Base-by-base conservation (phyloP, 768 basidiomycete genomes). In the Leccinum variicolor region DNA sequence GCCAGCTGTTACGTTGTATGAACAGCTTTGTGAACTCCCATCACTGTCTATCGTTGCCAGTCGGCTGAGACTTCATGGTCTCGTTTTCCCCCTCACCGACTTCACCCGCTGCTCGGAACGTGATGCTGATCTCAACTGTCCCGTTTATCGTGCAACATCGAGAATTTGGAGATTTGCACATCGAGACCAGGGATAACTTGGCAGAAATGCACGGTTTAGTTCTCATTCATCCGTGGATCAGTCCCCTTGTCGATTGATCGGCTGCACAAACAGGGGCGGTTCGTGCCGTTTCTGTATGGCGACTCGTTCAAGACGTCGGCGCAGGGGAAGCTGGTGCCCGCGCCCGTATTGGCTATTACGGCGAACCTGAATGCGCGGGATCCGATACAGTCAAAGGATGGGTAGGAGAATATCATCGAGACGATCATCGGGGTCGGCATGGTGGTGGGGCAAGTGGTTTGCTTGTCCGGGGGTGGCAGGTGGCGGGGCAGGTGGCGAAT, bases 401-500 rank as follows among this genome's bases (percentile, higher is more conserved):
- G 65, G 2, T 90, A 89, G 89, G 83, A 85, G 59, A 67, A 78
- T 31, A 74, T 89, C 43, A 73, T 89, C 13, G 76, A 81, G 39
- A 75, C 77, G 4, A 77, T 81, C 60, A 64, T 6, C 63, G 72
- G 8, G 62, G 67, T 1, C 52, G 57, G 43, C 63, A 62, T 23
- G 46, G 55, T 9, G 66, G 61, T 9, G 66, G 61, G 3, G 57
- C 52, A 7, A 34, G 53, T 9, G 28, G 54, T 15, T 50, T 54
- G 4, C 45, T 67, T 21, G 43, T 59, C 17, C 66, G 60, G 62
- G 81, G 67, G 70, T 80, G 59, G 70, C 77, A 72, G 68, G 75
- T 61, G 67, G 86, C 78, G n/a, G 73, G 72, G 21, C 74, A 77
- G 59, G 79, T 94, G 55, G 87, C 90, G 3, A 76, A 75, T 33